phyloP scores from a whole-genome alignment of 306 rosid genomes.

The Pachyrhizus erosus region DNA sequence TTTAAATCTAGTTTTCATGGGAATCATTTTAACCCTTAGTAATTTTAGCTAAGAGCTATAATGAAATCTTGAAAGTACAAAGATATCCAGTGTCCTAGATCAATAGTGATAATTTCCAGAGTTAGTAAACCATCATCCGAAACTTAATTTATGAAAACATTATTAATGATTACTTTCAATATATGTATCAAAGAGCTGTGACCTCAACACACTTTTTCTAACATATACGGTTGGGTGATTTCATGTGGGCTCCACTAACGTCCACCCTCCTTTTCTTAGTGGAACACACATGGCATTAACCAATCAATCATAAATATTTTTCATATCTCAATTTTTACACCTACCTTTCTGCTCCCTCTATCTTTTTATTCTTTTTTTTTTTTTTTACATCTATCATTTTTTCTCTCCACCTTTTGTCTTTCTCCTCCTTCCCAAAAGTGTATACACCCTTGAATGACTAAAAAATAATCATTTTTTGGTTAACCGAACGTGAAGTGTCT shows the following conservation, averaged over 20 bases:
- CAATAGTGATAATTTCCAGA: background rate
- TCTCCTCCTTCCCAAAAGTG: background rate
- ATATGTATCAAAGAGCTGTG: background rate
- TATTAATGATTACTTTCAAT: background rate
- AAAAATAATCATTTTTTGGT: background rate
- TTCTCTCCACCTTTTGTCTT: background rate
- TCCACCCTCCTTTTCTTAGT: background rate
- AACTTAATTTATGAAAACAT: slow-evolving; percentile 8
- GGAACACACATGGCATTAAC: background rate
- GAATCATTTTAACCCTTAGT: background rate
- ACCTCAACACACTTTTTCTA: background rate
- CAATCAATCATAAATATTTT: background rate
- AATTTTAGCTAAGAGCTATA: background rate
- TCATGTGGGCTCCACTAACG: background rate
- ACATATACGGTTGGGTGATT: background rate
- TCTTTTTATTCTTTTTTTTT: background rate
- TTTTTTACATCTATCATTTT: background rate
- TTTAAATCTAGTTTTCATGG: background rate
- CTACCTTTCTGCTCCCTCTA: background rate
- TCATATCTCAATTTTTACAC: background rate
- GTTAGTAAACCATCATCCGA: background rate
- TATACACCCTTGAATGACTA: background rate
- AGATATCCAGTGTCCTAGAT: background rate
- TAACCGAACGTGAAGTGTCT: background rate
- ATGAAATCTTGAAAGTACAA: background rate